Percentiles rank a stretch among this genome's conserved stretches.
These are phyloP conservation scores for Fusarium dimerum DNA, from an alignment of 2,329 filamentous ascomycete species.

Conservation along the genomic window DNA sequence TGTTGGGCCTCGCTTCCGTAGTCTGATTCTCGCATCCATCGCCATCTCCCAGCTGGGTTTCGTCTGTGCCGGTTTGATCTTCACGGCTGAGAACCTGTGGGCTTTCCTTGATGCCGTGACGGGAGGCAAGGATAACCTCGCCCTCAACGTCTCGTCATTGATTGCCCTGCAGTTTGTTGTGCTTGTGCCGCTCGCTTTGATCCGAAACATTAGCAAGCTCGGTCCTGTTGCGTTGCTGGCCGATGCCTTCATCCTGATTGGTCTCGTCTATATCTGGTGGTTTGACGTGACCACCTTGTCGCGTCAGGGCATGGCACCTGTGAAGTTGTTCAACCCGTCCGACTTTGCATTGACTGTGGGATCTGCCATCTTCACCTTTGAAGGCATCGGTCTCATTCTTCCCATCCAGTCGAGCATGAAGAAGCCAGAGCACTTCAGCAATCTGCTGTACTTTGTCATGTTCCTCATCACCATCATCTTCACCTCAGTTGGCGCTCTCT, in stretches of 20 bases:
- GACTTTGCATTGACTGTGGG: slow-evolving; percentile 72
- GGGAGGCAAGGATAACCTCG: slow-evolving; percentile 48
- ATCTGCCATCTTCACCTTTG: slow-evolving; percentile 75
- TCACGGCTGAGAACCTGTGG: slow-evolving; percentile 72
- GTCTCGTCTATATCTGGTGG: slow-evolving; percentile 72
- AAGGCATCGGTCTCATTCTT: slow-evolving; percentile 75
- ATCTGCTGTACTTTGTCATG: slow-evolving; percentile 69
- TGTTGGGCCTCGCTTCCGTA: slow-evolving; percentile 62
- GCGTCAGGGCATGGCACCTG: slow-evolving; percentile 56
- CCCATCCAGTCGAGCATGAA: slow-evolving; percentile 78
- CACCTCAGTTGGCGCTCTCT: slow-evolving; percentile 70
- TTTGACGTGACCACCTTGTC: slow-evolving; percentile 64
- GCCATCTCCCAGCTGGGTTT: slow-evolving; percentile 76
- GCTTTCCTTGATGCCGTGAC: slow-evolving; percentile 67
- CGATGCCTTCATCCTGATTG: slow-evolving; percentile 71
- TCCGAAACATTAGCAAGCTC: slow-evolving; percentile 75
- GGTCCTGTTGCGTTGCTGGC: slow-evolving; percentile 69
- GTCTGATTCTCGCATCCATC: slow-evolving; percentile 68
- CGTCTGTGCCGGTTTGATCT: slow-evolving; percentile 76
- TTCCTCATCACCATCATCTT: slow-evolving; percentile 72
- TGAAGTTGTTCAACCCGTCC: slow-evolving; percentile 69
- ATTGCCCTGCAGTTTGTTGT: slow-evolving; percentile 67
- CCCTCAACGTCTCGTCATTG: slow-evolving; percentile 52
- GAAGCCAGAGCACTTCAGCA: slow-evolving; percentile 66
- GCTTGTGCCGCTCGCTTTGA: slow-evolving; percentile 67